These are phyloP conservation scores for Skeletonema costatum DNA, from an alignment of 108 stramenopile genomes.

Conservation along the genomic window DNA sequence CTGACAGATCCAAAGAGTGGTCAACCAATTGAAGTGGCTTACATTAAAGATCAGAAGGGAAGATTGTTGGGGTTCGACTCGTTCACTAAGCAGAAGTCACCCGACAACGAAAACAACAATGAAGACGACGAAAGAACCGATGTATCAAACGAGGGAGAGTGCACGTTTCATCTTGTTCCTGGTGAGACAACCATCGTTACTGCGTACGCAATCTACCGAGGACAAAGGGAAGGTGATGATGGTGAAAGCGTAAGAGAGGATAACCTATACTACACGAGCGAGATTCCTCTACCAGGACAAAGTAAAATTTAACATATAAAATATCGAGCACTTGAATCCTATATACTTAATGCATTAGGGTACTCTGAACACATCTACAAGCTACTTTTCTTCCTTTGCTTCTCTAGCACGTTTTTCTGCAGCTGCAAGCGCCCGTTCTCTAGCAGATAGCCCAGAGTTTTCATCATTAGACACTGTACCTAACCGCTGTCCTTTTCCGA, in stretches of 20 bases:
- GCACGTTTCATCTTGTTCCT: slow-evolving; percentile 49
- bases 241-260: slow-evolving; percentile 24
- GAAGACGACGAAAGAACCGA: slow-evolving; percentile 1
- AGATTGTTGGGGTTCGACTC: slow-evolving; percentile 73
- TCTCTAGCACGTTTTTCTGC: slow-evolving; percentile 67
- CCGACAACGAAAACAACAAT: neutral
- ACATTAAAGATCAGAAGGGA: slow-evolving; percentile 78
- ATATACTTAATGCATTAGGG: neutral
- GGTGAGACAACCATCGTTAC: slow-evolving; percentile 46
- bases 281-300: slow-evolving; percentile 26
- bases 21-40: slow-evolving; percentile 71
- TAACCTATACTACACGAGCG: slow-evolving; percentile 27
- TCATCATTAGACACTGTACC: slow-evolving; percentile 56
- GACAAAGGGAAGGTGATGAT: slow-evolving; percentile 15
- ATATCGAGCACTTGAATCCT: neutral
- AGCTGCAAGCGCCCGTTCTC: slow-evolving; percentile 67
- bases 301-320: neutral
- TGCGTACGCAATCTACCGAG: slow-evolving; percentile 47
- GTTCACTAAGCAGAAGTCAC: slow-evolving; percentile 22
- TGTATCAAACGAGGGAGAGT: slow-evolving; percentile 35
- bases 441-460: slow-evolving; percentile 24
- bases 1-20: slow-evolving; percentile 41
- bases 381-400: slow-evolving; percentile 20
- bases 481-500: slow-evolving; percentile 26
- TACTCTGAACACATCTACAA: neutral